Evolutionary conservation across 1,284 basidiomycete genomes (phyloP).

Genomic region (Anthracocystis walkeri): DNA sequence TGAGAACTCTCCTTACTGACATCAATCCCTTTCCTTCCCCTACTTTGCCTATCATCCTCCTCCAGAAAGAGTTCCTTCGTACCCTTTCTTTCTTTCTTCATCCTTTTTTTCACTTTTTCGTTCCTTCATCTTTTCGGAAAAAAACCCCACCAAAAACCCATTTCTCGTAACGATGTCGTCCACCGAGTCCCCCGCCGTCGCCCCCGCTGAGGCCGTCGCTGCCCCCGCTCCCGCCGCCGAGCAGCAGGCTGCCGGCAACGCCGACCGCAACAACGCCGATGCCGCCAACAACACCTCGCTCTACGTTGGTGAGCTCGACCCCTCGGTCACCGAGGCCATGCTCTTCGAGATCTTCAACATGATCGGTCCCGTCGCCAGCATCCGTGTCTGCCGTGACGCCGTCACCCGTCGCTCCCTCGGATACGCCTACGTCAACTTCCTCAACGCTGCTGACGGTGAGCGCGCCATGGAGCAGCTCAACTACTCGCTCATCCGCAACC

Average conservation of each 20-base stretch:
- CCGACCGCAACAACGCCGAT: constrained; percentile 31
- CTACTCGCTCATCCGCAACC: constrained; percentile 98
- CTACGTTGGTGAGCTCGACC: constrained; percentile 99
- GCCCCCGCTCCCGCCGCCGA: constrained; percentile 50
- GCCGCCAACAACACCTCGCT: constrained; percentile 77
- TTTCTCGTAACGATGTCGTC: constrained; percentile 52
- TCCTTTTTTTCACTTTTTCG: neutral
- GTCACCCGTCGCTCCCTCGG: constrained; percentile 99
- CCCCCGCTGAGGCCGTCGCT: constrained; percentile 52
- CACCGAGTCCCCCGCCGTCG: constrained; percentile 52
- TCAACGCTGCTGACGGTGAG: constrained; percentile 97
- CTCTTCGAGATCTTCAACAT: constrained; percentile 99
- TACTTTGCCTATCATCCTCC: neutral
- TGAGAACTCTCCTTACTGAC: constrained; percentile 15
- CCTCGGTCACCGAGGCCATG: constrained; percentile 98
- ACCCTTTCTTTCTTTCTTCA: constrained; percentile 33
- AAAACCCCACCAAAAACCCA: constrained; percentile 18
- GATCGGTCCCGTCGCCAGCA: constrained; percentile 98
- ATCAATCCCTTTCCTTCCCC: neutral
- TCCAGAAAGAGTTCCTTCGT: constrained; percentile 36
- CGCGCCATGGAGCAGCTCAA: constrained; percentile 99
- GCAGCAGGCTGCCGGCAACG: constrained; percentile 64
- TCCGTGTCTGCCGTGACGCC: constrained; percentile 99
- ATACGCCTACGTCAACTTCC: constrained; percentile 99
- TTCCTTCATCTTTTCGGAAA: constrained; percentile 16